Evolutionary conservation across 805 yeast species (phyloP).

Genomic region (Kuraishia molischiana): DNA sequence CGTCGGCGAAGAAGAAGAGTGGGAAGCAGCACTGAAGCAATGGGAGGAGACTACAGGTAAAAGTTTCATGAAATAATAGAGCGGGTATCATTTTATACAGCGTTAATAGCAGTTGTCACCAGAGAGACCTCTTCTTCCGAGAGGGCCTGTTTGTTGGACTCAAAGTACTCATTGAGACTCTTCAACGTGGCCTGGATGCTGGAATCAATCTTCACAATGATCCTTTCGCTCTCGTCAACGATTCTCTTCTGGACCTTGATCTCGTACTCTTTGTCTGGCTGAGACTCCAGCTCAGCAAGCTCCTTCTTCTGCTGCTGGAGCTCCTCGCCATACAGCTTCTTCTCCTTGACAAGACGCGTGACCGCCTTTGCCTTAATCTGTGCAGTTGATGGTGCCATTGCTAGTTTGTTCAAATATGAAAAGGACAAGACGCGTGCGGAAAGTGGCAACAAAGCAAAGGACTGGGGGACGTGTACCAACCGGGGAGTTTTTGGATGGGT

Average conservation of each 20-base stretch:
- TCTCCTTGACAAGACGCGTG: constrained; percentile 3
- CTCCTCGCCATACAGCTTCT: constrained; percentile 1
- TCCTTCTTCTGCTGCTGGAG: constrained; percentile 6
- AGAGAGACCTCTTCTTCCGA: constrained; percentile 10
- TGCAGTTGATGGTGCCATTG: constrained; percentile 3
- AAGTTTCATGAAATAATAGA: constrained; percentile 1
- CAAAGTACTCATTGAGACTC: constrained; percentile 13
- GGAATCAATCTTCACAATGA: constrained; percentile 14
- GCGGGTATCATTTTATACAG: background rate
- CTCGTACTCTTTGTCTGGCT: constrained; percentile 13
- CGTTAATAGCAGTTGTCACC: constrained; percentile 9
- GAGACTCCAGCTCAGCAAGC: constrained; percentile 5
- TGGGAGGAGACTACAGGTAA: constrained; percentile 31
- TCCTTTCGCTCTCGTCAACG: constrained; percentile 17
- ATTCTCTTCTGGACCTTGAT: constrained; percentile 16
- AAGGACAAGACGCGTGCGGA: too few relatives aligned
- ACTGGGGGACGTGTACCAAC: too few relatives aligned
- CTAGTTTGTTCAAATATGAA: too few relatives aligned
- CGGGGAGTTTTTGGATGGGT: too few relatives aligned
- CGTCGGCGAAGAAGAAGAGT: constrained; percentile 55
- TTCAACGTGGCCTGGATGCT: constrained; percentile 13
- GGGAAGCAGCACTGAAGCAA: constrained; percentile 55
- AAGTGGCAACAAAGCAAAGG: too few relatives aligned
- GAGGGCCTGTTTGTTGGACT: constrained; percentile 4
- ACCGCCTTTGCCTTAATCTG: constrained; percentile 3